Base-by-base conservation (phyloP, 1,284 basidiomycete genomes). In the Trametes sp. region DNA sequence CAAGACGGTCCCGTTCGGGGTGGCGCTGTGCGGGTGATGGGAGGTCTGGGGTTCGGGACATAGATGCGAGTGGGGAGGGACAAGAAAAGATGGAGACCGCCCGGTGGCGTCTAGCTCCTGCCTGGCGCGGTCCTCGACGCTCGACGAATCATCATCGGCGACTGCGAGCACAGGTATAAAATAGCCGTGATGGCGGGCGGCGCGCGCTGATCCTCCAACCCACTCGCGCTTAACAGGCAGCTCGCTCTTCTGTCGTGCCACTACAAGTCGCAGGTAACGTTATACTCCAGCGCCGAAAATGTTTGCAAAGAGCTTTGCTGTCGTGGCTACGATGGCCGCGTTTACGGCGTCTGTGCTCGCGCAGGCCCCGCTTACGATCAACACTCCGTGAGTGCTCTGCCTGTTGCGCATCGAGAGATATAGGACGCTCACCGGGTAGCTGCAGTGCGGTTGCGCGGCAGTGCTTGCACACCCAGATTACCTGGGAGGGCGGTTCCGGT, bases 351-450 rank as follows among this genome's bases (percentile, higher is more conserved):
- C 33, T 14, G 50, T n/a, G 11, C 5, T 52, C 21, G 50, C 50
- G 35, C 50, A 52, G 14, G 19, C 31, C 2, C 49, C 50, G n/a
- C 50, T 52, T 13, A 52, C 23, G 2, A 52, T 52, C 21, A 31
- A 52, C 21, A 52, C 50, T 36, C 50, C 50, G 50, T 52, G 28
- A 35, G 50, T 49, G 4, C 24, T 45, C 23, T 21, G 6, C 42
- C 42, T 2, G 23, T 5, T 4, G 4, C 24, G 26, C 14, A 28
- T 28, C 7, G 26, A 21, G 2, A 7, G n/a, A 24, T 44, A 24
- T 11, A 23, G 36, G 16, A 16, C 21, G 8, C 41, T 44, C 11
- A 23, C 11, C 41, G 14, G 7, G 41, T 9, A 41, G 16, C 11
- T 16, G 28, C 26, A 49, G 46, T 4, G 46, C 29, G 9, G 7